Conservation (phyloP, 805 yeast genomes). For the Kuraishia capsulata region DNA sequence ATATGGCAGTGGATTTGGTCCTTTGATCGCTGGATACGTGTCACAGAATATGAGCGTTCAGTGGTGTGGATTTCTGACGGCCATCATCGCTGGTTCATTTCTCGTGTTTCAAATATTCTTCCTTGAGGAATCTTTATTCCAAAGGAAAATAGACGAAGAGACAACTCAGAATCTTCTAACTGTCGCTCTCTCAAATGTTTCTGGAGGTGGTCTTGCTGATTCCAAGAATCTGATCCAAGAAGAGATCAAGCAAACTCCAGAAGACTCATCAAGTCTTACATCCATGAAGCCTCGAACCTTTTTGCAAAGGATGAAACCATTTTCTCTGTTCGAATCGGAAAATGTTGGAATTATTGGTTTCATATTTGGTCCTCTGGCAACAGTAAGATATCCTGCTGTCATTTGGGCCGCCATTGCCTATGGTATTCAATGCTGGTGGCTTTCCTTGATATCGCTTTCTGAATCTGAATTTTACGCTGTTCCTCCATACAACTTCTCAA, state of each 20-base stretch:
- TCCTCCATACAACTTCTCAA: conserved; percentile 40
- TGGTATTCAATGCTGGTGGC: conserved; percentile 40
- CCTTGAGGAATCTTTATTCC: conserved; percentile 64
- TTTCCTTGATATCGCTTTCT: conserved; percentile 40
- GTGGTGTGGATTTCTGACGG: conserved; percentile 69
- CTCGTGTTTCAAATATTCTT: conserved; percentile 45
- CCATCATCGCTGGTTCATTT: conserved; percentile 49
- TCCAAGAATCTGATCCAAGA: neutral
- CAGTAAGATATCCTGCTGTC: conserved; percentile 41
- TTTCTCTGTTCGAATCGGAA: neutral
- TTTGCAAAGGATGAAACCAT: conserved; percentile 16
- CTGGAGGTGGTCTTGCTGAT: neutral
- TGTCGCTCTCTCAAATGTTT: neutral
- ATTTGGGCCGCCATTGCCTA: conserved; percentile 49
- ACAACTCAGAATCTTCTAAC: neutral
- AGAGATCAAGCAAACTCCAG: neutral
- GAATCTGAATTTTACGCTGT: conserved; percentile 32
- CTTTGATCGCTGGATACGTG: conserved; percentile 46
- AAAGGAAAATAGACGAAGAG: conserved; percentile 23
- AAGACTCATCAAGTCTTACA: neutral
- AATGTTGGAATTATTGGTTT: conserved; percentile 6
- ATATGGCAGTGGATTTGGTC: conserved; percentile 40
- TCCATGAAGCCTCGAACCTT: conserved; percentile 1
- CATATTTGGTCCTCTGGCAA: conserved; percentile 27
- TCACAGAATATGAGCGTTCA: conserved; percentile 44